Evolutionary conservation across 2,329 filamentous ascomycete species (phyloP), one percentile per base, ranked within the genome.

Genomic region (Fusarium cyanostomum): DNA sequence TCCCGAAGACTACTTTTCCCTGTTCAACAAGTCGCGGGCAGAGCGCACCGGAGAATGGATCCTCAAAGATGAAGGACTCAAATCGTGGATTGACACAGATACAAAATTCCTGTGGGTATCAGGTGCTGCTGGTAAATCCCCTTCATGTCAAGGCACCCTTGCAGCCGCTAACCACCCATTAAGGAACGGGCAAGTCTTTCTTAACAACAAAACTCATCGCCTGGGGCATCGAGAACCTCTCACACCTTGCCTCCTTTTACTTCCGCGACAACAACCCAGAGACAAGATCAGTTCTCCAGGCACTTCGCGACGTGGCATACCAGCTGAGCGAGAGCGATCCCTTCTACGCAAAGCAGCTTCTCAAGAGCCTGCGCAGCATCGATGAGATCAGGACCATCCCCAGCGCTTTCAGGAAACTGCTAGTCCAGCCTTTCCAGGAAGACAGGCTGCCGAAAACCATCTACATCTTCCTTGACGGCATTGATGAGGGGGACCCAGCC

Each of bases 191-290:
- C 18, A 83, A 83, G 63, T 81, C 79, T 0, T 82, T 76, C 53
- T 60, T 83, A 2, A 75, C 79, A 3, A 75, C 80, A 1, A 75
- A 74, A n/a, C 71, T 82, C 7, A 77, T 83, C n/a, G 64, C 74
- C 2, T 82, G 71, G 75, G 70, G 64, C n/a, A 68, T 64, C 5
- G 72, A 74, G n/a, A 72, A 74, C 24, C 70, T 73, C n/a, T 71
- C 70, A 1, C 76, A 74, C 9, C 38, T 73, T 2, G 81, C 73
- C 1, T 83, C 81, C 67, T 82, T 82, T 52, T 83, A 81, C 68
- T 82, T 82, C 67, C 77, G 80, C 24, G 78, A 81, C 48, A 80
- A 80, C 56, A 79, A 80, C 50, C 79, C 80, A 1, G 74, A 80
- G 31, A 81, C 80, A 0, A 70, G 79, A 37, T 81, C 79, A 5